Conservation (phyloP, 306 rosid species). For the Cucurbita maxima region DNA sequence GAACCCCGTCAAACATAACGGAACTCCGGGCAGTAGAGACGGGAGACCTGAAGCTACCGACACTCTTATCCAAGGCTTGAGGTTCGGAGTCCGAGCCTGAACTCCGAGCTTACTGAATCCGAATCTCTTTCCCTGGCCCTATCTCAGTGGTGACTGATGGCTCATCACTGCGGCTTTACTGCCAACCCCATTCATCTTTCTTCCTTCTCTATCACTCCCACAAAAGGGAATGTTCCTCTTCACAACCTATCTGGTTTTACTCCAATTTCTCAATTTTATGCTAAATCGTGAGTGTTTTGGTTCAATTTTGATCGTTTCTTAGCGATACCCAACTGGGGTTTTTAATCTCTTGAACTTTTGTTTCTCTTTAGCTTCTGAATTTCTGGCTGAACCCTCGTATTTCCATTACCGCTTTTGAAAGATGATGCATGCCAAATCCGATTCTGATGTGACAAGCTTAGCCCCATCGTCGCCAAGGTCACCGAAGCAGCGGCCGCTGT, state of each 20-base stretch:
- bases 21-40: background rate
- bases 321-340: background rate
- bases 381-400: background rate
- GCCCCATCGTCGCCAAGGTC: conserved; percentile 50
- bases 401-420: background rate
- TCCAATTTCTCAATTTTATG: background rate
- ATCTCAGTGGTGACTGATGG: background rate
- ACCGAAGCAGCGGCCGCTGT: conserved; percentile 49
- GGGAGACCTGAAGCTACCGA: conserved; percentile 10
- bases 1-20: conserved; percentile 4
- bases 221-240: background rate
- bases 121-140: conserved; percentile 10
- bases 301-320: background rate
- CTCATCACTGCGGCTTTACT: background rate
- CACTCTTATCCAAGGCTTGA: conserved; percentile 8
- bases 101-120: background rate
- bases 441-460: conserved; percentile 62
- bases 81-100: conserved; percentile 14
- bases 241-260: background rate
- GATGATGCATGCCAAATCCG: conserved; percentile 56
- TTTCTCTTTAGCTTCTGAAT: background rate
- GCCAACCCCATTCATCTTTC: background rate
- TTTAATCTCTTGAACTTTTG: background rate
- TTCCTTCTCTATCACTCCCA: background rate
- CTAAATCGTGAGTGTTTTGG: background rate